These are phyloP conservation scores for Sclerospora graminicola DNA, from an alignment of 352 stramenopile species.

Conservation along the genomic window DNA sequence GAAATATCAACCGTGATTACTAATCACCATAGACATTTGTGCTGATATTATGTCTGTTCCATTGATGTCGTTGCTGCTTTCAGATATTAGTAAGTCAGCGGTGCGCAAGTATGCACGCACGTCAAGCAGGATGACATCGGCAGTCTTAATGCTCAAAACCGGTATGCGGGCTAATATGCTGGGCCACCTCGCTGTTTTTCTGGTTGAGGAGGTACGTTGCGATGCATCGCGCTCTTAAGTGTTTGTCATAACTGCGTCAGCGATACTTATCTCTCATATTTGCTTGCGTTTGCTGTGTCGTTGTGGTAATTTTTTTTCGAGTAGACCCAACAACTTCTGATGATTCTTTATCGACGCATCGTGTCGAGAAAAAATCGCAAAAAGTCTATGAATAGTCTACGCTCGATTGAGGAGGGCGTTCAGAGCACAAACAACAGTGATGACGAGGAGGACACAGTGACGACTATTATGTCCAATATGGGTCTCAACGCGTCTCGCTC, in stretches of 20 bases:
- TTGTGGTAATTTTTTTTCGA: neutral
- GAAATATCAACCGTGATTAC: neutral
- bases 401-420: conserved; percentile 20
- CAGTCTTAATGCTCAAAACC: conserved; percentile 63
- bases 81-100: conserved; percentile 68
- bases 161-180: conserved; percentile 68
- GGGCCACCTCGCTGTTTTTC: conserved; percentile 68
- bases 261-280: too few species aligned
- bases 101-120: conserved; percentile 67
- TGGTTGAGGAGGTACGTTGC: conserved; percentile 64
- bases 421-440: conserved; percentile 24
- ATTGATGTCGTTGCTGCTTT: neutral
- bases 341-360: conserved; percentile 65
- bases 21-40: neutral
- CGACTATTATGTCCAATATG: conserved; percentile 41
- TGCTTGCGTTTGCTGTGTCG: neutral
- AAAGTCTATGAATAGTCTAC: conserved; percentile 29
- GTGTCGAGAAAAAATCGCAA: conserved; percentile 26
- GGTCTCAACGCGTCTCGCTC: conserved; percentile 54
- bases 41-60: neutral
- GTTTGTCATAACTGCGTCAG: too few species aligned
- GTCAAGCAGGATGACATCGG: conserved; percentile 40
- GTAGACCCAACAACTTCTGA: conserved; percentile 55
- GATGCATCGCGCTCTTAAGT: neutral
- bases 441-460: conserved; percentile 20